Evolutionary conservation across 306 rosid species (phyloP).

Genomic region (Quercus gilva): DNA sequence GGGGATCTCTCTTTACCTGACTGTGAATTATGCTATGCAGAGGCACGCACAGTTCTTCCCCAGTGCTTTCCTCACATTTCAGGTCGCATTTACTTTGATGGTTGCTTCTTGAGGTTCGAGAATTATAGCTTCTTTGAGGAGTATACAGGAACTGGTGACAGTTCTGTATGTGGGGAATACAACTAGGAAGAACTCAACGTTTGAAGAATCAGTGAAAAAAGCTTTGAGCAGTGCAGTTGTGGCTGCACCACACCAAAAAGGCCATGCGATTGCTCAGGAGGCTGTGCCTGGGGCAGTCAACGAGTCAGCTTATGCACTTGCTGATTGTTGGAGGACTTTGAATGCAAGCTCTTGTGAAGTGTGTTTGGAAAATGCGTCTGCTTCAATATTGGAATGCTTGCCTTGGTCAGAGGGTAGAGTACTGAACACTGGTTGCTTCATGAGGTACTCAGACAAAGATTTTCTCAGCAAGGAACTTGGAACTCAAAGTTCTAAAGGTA

Average conservation of each 20-base stretch:
- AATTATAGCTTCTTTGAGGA: conserved; percentile 72
- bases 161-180: conserved; percentile 57
- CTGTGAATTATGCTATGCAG: conserved; percentile 78
- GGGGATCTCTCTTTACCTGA: conserved; percentile 88
- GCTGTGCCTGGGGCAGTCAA: conserved; percentile 35
- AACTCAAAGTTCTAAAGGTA: conserved; percentile 56
- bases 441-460: conserved; percentile 78
- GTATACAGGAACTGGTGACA: conserved; percentile 54
- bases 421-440: conserved; percentile 78
- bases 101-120: conserved; percentile 91
- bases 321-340: conserved; percentile 83
- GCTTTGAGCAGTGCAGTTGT: conserved; percentile 48
- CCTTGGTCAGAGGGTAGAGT: conserved; percentile 84
- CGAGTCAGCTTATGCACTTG: conserved; percentile 63
- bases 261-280: conserved; percentile 56
- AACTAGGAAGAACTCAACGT: conserved; percentile 43
- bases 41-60: conserved; percentile 83
- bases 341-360: conserved; percentile 58
- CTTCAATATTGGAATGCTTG: conserved; percentile 59
- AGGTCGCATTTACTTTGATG: conserved; percentile 79
- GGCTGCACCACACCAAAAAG: conserved; percentile 41
- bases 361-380: conserved; percentile 73
- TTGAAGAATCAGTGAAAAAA: conserved; percentile 40
- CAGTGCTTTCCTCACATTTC: conserved; percentile 74
- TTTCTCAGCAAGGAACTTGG: conserved; percentile 60